A percentile compares a stretch with the other conserved stretches of the same genome.
Evolutionary conservation across 1,139 yeast genomes (phyloP).

Genomic region (Candida tunisiensis): DNA sequence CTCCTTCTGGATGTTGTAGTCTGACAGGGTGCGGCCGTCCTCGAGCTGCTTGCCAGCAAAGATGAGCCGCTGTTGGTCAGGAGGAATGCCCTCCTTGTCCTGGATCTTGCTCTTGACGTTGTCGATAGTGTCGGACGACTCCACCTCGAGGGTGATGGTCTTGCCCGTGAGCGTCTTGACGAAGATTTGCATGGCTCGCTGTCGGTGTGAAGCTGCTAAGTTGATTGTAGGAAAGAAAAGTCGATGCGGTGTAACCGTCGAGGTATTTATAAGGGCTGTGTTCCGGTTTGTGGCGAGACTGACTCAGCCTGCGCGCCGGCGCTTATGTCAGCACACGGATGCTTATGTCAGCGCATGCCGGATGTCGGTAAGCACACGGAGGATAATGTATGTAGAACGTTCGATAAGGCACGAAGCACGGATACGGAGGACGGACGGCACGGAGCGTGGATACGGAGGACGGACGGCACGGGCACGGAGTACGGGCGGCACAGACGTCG

Average conservation of each 20-base stretch:
- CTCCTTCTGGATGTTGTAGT: conserved; percentile 67
- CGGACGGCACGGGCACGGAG: too few relatives aligned
- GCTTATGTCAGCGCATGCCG: too few relatives aligned
- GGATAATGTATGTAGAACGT: too few relatives aligned
- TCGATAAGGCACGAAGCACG: too few relatives aligned
- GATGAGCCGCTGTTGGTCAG: conserved; percentile 73
- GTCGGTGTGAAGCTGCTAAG: too few relatives aligned
- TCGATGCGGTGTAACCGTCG: background rate
- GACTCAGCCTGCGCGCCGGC: too few relatives aligned
- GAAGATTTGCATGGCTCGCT: conserved; percentile 70
- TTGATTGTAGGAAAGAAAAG: conserved; percentile 1
- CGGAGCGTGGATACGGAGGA: too few relatives aligned
- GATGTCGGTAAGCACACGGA: too few relatives aligned
- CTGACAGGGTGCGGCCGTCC: conserved; percentile 70
- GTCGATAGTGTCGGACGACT: conserved; percentile 74
- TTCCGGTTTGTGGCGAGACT: conserved; percentile 12
- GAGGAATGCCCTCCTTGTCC: conserved; percentile 80
- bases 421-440: too few relatives aligned
- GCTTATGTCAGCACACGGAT: too few relatives aligned
- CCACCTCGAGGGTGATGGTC: conserved; percentile 82
- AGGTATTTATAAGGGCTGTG: too few relatives aligned
- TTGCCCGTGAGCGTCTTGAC: conserved; percentile 98
- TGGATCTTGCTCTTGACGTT: conserved; percentile 73
- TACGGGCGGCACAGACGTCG: too few relatives aligned
- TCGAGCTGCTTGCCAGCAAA: conserved; percentile 80